Evolutionary conservation across 2,329 filamentous ascomycete genomes (phyloP).

Genomic region (Hirsutella rhossiliensis): DNA sequence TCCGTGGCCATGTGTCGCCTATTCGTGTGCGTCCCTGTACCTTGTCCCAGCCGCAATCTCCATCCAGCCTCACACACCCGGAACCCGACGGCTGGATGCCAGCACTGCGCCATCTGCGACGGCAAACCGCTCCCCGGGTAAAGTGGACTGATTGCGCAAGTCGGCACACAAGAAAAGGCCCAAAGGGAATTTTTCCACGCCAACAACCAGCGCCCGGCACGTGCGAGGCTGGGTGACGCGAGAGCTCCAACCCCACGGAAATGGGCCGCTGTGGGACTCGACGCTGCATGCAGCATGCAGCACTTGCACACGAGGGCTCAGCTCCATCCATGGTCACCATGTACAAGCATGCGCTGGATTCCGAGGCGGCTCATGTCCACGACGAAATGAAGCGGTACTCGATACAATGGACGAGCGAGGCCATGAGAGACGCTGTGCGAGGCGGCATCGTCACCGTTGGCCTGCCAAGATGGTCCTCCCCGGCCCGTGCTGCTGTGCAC

Average conservation of each 20-base stretch:
- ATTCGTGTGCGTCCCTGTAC: background rate
- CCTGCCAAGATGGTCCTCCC: too few species aligned
- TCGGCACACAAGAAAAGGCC: background rate
- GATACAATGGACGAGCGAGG: too few species aligned
- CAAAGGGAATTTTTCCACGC: background rate
- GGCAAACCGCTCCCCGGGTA: background rate
- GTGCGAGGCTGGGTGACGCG: background rate
- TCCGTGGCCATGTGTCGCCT: too few species aligned
- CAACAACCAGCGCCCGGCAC: background rate
- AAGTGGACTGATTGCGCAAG: background rate
- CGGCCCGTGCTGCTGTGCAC: too few species aligned
- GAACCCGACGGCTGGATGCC: slow-evolving; percentile 1
- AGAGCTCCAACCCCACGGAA: slow-evolving; percentile 1
- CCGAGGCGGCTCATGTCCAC: too few species aligned
- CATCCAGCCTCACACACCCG: background rate
- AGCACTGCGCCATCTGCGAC: slow-evolving; percentile 1
- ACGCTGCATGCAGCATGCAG: background rate
- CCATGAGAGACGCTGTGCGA: too few species aligned
- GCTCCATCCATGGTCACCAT: too few species aligned
- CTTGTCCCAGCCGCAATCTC: background rate
- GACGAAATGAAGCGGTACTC: too few species aligned
- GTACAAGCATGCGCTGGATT: too few species aligned
- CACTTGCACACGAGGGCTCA: too few species aligned
- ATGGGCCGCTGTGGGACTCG: slow-evolving; percentile 1
- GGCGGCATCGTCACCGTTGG: too few species aligned